Evolutionary conservation across 2,329 filamentous ascomycete species (phyloP).

Genomic region (Colletotrichum nymphaeae): DNA sequence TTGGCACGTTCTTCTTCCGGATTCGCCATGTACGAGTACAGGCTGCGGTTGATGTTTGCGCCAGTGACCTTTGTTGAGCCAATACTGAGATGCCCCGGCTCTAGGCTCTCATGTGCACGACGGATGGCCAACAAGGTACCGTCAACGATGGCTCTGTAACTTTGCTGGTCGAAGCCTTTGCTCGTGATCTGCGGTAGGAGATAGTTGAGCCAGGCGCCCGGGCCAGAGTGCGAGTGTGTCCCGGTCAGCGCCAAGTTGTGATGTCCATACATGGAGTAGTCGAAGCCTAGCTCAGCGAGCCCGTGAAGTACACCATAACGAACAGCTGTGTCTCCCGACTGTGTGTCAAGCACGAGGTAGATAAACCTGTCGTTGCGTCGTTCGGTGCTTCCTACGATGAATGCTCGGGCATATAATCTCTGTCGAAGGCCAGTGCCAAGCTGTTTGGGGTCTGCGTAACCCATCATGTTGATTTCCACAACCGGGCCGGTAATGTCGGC

Average conservation of each 20-base stretch:
- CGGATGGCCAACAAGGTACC: constrained; percentile 84
- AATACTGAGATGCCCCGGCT: constrained; percentile 73
- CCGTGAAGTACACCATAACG: constrained; percentile 84
- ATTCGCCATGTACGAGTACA: constrained; percentile 89
- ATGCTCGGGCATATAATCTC: constrained; percentile 85
- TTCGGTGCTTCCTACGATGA: constrained; percentile 80
- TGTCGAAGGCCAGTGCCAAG: constrained; percentile 87
- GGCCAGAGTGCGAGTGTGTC: constrained; percentile 90
- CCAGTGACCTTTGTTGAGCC: constrained; percentile 72
- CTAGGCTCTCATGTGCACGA: constrained; percentile 73
- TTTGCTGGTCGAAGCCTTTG: constrained; percentile 85
- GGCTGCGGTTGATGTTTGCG: constrained; percentile 89
- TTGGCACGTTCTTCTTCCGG: constrained; percentile 77
- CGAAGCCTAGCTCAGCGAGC: constrained; percentile 73
- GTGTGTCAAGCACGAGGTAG: constrained; percentile 88
- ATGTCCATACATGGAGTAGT: constrained; percentile 80
- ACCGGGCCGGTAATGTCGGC: constrained; percentile 75
- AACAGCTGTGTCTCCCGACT: constrained; percentile 87
- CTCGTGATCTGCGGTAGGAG: constrained; percentile 90
- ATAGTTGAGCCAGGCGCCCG: constrained; percentile 93
- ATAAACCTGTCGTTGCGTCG: constrained; percentile 78
- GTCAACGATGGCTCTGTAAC: constrained; percentile 87
- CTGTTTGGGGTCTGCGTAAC: constrained; percentile 84
- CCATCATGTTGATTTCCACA: constrained; percentile 90
- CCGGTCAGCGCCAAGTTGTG: constrained; percentile 90